A percentile compares a stretch with the other conserved stretches of the same genome.
These are phyloP conservation scores for Hyaloscypha variabilis DNA, from an alignment of 495 filamentous ascomycete species.

Conservation along the genomic window DNA sequence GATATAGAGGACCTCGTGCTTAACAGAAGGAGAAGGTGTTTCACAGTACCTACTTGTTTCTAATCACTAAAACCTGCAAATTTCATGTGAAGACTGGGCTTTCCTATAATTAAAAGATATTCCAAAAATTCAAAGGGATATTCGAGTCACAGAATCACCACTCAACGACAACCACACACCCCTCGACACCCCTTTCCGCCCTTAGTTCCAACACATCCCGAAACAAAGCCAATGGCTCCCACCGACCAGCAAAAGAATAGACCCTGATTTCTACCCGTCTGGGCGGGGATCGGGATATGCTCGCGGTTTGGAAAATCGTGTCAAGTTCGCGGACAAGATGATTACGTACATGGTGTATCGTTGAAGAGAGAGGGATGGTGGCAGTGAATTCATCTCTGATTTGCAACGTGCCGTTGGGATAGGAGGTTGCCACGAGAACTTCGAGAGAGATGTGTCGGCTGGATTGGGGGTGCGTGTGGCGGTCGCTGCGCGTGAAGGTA, in stretches of 20 bases:
- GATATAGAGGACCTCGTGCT: no score
- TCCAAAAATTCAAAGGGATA: no score
- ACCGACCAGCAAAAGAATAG: not conserved
- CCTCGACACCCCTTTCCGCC: not conserved
- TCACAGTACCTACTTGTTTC: no score
- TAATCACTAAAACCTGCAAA: no score
- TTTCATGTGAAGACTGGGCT: no score
- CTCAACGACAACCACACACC: not conserved
- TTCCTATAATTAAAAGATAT: no score
- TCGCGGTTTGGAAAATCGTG: not conserved
- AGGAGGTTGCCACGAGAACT: not conserved
- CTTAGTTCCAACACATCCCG: not conserved
- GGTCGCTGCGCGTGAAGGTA: no score
- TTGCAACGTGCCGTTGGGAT: not conserved
- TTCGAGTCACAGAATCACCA: not conserved
- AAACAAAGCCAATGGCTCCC: not conserved
- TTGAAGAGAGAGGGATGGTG: not conserved
- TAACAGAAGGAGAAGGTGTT: no score
- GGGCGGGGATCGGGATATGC: not conserved
- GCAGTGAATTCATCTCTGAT: not conserved
- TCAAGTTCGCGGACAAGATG: not conserved
- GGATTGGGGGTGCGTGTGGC: not conserved
- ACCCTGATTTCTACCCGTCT: not conserved
- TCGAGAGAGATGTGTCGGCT: not conserved
- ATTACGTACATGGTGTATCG: not conserved